Conservation (phyloP, 306 rosid genomes). For the Cucumis melo region DNA sequence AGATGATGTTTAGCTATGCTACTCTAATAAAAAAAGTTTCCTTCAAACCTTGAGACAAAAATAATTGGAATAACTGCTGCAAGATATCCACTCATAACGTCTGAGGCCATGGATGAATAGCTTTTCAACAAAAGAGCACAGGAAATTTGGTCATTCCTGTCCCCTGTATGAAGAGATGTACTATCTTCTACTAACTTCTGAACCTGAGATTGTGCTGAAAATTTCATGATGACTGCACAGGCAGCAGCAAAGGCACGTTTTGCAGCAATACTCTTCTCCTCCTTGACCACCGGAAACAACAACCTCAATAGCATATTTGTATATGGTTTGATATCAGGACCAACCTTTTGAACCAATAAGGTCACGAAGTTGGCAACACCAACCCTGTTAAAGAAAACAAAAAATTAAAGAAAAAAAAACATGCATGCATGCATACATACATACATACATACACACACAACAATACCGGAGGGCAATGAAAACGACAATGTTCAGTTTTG, state of each 20-base stretch:
- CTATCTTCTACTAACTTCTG: constrained; percentile 74
- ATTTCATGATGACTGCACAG: constrained; percentile 57
- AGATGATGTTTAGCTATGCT: not conserved
- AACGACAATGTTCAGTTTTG: not conserved
- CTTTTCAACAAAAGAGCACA: constrained; percentile 72
- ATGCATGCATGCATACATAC: no score
- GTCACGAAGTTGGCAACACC: constrained; percentile 85
- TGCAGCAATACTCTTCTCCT: constrained; percentile 63
- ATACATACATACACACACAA: not conserved
- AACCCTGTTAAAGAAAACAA: constrained; percentile 45
- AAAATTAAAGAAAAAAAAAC: not conserved
- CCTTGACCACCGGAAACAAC: constrained; percentile 79
- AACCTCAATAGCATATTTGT: constrained; percentile 59
- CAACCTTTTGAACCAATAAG: constrained; percentile 68
- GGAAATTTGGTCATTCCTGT: constrained; percentile 69
- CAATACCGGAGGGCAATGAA: not conserved
- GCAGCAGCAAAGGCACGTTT: constrained; percentile 92
- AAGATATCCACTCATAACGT: constrained; percentile 70
- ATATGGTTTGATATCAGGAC: constrained; percentile 64
- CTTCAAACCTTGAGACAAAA: constrained; percentile 70
- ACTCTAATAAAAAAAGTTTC: constrained; percentile 8
- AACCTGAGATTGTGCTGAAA: constrained; percentile 47
- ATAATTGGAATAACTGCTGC: constrained; percentile 56
- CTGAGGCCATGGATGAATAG: constrained; percentile 70
- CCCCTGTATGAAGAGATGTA: constrained; percentile 66